phyloP scores from a whole-genome alignment of 805 yeast species.

The Metschnikowia proteae region DNA sequence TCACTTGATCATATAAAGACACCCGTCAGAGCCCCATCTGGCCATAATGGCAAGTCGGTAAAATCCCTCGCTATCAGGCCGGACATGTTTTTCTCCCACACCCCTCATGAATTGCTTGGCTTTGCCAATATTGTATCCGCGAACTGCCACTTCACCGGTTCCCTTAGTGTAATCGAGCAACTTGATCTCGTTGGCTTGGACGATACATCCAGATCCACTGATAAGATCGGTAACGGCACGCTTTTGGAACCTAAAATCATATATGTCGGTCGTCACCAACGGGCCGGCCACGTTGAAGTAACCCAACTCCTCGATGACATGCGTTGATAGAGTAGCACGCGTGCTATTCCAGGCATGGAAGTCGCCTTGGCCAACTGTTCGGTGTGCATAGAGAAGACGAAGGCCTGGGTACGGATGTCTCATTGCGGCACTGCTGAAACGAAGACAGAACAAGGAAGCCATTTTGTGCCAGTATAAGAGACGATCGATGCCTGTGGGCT shows the following conservation, averaged over 20 bases:
- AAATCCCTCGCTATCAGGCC: slow-evolving; percentile 34
- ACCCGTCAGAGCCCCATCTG: slow-evolving; percentile 67
- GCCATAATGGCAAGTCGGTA: slow-evolving; percentile 47
- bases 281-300: slow-evolving; percentile 53
- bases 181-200: slow-evolving; percentile 60
- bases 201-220: slow-evolving; percentile 51
- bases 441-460: slow-evolving; percentile 47
- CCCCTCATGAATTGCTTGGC: slow-evolving; percentile 21
- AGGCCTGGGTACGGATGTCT: slow-evolving; percentile 19
- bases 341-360: slow-evolving; percentile 35
- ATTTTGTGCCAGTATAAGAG: slow-evolving; percentile 34
- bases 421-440: slow-evolving; percentile 32
- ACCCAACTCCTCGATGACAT: slow-evolving; percentile 51
- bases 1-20: slow-evolving; percentile 46
- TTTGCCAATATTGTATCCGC: slow-evolving; percentile 69
- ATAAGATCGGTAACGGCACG: slow-evolving; percentile 16
- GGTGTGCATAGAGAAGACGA: slow-evolving; percentile 42
- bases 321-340: slow-evolving; percentile 44
- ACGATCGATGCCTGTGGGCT: slow-evolving; percentile 15
- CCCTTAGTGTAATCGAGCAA: slow-evolving; percentile 31
- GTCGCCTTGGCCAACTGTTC: slow-evolving; percentile 20
- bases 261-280: slow-evolving; percentile 53
- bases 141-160: slow-evolving; percentile 49
- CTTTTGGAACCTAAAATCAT: slow-evolving; percentile 53
- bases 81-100: slow-evolving; percentile 11